Conservation (phyloP, 495 filamentous ascomycete species). For the Aspergillus diversus region DNA sequence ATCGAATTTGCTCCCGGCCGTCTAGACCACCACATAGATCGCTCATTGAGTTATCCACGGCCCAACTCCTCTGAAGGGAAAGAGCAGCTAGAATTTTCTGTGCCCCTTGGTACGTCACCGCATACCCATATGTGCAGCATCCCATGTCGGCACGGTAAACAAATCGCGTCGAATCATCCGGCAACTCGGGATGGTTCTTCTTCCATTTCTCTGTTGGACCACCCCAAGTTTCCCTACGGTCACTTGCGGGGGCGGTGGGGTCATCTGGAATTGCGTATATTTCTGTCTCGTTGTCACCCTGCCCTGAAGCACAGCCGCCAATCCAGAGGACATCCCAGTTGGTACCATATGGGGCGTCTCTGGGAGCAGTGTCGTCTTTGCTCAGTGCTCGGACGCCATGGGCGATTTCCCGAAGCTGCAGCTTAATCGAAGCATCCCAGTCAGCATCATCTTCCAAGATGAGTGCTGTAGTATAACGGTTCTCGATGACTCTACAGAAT, state of each 20-base stretch:
- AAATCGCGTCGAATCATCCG: slow-evolving; percentile 36
- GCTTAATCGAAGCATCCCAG: slow-evolving; percentile 56
- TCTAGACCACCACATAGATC: slow-evolving; percentile 29
- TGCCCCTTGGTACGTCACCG: slow-evolving; percentile 56
- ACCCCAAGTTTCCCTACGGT: slow-evolving; percentile 23
- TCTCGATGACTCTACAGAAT: slow-evolving; percentile 37
- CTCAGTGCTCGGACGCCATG: slow-evolving; percentile 32
- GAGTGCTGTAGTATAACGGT: slow-evolving; percentile 49
- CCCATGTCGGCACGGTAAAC: slow-evolving; percentile 31
- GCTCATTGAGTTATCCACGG: slow-evolving; percentile 34
- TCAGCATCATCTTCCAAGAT: slow-evolving; percentile 64
- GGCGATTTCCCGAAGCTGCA: slow-evolving; percentile 55
- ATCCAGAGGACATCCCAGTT: slow-evolving; percentile 63
- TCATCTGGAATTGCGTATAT: slow-evolving; percentile 39
- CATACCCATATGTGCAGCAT: slow-evolving; percentile 49
- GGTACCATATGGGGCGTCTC: slow-evolving; percentile 54
- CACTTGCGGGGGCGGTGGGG: slow-evolving; percentile 29
- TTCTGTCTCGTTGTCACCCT: slow-evolving; percentile 26
- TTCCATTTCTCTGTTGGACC: slow-evolving; percentile 29
- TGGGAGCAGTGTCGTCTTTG: slow-evolving; percentile 33
- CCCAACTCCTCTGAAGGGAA: slow-evolving; percentile 27
- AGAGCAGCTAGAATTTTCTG: slow-evolving; percentile 49
- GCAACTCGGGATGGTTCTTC: slow-evolving; percentile 21
- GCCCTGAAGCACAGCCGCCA: slow-evolving; percentile 49
- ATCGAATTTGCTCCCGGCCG: slow-evolving; percentile 30